These are phyloP conservation scores for Alternaria brassicicola DNA, from an alignment of 2,329 filamentous ascomycete species.

Conservation along the genomic window DNA sequence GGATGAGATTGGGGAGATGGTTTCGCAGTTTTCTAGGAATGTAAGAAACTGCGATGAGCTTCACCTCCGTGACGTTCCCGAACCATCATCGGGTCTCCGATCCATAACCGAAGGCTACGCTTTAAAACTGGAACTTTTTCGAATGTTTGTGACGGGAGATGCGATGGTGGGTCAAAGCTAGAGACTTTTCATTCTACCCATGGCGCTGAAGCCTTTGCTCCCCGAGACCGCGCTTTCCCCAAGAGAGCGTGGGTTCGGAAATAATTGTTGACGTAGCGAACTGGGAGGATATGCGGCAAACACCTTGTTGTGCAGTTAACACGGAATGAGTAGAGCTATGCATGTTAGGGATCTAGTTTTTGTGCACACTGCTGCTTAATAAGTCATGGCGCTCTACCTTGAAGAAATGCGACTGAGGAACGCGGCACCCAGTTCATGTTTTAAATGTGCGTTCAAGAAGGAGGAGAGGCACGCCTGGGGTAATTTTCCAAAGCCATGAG, in stretches of 20 bases:
- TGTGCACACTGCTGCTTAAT: neutral
- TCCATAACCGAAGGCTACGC: neutral
- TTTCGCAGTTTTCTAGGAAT: neutral
- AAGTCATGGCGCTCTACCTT: neutral
- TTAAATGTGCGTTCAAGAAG: neutral
- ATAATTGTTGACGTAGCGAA: neutral
- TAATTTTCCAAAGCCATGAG: neutral
- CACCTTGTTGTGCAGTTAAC: neutral
- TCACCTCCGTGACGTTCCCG: conserved; percentile 4
- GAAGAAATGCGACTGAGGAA: neutral
- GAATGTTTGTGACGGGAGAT: conserved; percentile 2
- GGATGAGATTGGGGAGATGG: neutral
- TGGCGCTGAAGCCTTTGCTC: conserved; percentile 5
- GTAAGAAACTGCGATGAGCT: neutral
- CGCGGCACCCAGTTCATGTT: neutral
- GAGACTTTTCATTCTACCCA: neutral
- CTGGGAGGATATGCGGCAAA: neutral
- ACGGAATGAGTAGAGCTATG: neutral
- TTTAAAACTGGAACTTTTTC: conserved; percentile 3
- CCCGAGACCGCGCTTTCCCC: neutral
- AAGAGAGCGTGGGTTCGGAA: neutral
- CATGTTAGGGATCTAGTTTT: neutral
- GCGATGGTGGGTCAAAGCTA: conserved; percentile 2
- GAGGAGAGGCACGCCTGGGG: neutral
- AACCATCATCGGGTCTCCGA: neutral